These are phyloP conservation scores for Vigna angularis DNA, from an alignment of 306 rosid genomes.

Conservation along the genomic window DNA sequence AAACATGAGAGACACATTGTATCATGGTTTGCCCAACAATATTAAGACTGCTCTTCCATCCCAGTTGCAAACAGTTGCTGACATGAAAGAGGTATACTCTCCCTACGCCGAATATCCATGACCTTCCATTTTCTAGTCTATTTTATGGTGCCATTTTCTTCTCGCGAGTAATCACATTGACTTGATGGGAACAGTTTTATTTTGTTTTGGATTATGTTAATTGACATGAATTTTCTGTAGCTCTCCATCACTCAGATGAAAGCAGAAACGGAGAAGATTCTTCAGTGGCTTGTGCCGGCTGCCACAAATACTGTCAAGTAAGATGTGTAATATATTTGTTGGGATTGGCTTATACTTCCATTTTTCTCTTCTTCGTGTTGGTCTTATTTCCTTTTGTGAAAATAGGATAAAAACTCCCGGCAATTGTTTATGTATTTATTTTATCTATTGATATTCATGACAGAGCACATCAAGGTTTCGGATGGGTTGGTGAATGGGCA, in stretches of 20 bases:
- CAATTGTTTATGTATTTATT: conserved; percentile 30
- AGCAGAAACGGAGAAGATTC: conserved; percentile 80
- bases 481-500: conserved; percentile 99
- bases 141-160: conserved; percentile 13
- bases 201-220: conserved; percentile 35
- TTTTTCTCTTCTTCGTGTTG: neutral
- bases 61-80: conserved; percentile 57
- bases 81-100: conserved; percentile 68
- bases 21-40: conserved; percentile 72
- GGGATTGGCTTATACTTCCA: neutral
- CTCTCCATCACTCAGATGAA: conserved; percentile 60
- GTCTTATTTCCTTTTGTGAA: conserved; percentile 15
- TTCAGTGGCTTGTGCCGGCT: conserved; percentile 82
- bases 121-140: conserved; percentile 21
- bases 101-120: neutral
- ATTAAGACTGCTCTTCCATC: conserved; percentile 82
- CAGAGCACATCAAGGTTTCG: conserved; percentile 97
- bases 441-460: conserved; percentile 39
- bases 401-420: neutral
- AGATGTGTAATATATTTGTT: conserved; percentile 43
- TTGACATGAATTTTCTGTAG: conserved; percentile 56
- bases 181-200: conserved; percentile 28
- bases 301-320: conserved; percentile 86
- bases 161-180: neutral
- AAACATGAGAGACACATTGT: conserved; percentile 80